phyloP scores from a whole-genome alignment of 306 rosid genomes.

The Pachyrhizus erosus region DNA sequence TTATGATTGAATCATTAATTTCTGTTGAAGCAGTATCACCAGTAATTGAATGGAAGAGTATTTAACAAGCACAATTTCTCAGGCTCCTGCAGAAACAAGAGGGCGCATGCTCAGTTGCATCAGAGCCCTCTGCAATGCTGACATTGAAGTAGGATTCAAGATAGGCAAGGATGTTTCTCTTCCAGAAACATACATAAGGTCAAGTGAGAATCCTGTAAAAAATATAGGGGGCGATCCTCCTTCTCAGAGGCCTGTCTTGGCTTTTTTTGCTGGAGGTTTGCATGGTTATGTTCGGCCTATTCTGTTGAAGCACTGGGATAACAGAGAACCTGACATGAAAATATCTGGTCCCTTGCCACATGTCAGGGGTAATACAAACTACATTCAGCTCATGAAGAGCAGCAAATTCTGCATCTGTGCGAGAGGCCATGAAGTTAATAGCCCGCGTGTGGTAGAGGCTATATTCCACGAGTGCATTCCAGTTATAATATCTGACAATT shows the following conservation, averaged over 20 bases:
- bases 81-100: slow-evolving; percentile 92
- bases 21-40: slow-evolving; percentile 48
- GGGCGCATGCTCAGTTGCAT: slow-evolving; percentile 69
- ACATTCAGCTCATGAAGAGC: slow-evolving; percentile 71
- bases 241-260: slow-evolving; percentile 71
- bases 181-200: slow-evolving; percentile 76
- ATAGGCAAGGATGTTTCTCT: slow-evolving; percentile 93
- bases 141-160: slow-evolving; percentile 81
- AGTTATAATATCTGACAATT: slow-evolving; percentile 92
- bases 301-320: slow-evolving; percentile 77
- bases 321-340: slow-evolving; percentile 90
- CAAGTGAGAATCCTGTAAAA: slow-evolving; percentile 65
- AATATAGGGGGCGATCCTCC: slow-evolving; percentile 79
- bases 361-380: slow-evolving; percentile 64
- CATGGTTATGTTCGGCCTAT: slow-evolving; percentile 85
- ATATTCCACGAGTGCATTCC: slow-evolving; percentile 86
- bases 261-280: slow-evolving; percentile 87
- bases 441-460: slow-evolving; percentile 92
- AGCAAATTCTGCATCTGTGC: slow-evolving; percentile 96
- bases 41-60: slow-evolving; percentile 48
- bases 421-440: slow-evolving; percentile 92
- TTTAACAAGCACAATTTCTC: slow-evolving; percentile 53
- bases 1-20: slow-evolving; percentile 44
- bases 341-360: slow-evolving; percentile 65
- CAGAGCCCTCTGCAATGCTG: slow-evolving; percentile 94